Evolutionary conservation across 257 asterid species (phyloP), one percentile per base, ranked within the genome.

Genomic region (Echium plantagineum): DNA sequence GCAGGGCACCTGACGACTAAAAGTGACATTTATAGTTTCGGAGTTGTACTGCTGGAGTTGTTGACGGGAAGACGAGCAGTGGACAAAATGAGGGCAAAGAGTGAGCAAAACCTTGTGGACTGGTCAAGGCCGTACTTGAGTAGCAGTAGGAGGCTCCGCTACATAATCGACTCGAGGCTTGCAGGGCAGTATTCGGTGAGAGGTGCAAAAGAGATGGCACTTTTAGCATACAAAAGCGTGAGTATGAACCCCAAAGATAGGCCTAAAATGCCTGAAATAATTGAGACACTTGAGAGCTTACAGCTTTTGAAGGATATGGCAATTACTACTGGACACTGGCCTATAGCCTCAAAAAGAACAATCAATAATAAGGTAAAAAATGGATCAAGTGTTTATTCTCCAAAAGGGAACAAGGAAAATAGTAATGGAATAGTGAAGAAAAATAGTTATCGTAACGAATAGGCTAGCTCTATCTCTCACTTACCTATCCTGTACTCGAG

Each of bases 21-120:
- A 22, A 90, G 97, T 58, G 97, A 90, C 73, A 81, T 90, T 52
- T 90, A 90, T 38, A 87, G 97, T 28, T 90, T 84, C 49, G 97
- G 97, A 65, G 97, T 90, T 28, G 96, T 90, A 61, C 78, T 90
- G 8, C 69, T 85, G 2, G 97, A 90, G 57, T 75, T 87, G 62
- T 59, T 90, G 18, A 87, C 94, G 0, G 97, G 97, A 21, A 61
- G 97, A 74, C 78, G 96, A 65, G 96, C 95, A 28, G 72, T 80
- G 83, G 97, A 90, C 38, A 85, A 85, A 64, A 69, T 70, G 15
- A 75, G 97, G 77, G 60, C 89, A 21, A 84, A 87, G 68, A 69
- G 26, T 9, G 94, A 90, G 55, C 97, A 85, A 64, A 83, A 73
- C 57, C 73, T 90, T 2, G 96, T 81, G 30, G 96, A 90, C 18